Base-by-base conservation (phyloP, 257 asterid species). In the Solanum sejunctum region DNA sequence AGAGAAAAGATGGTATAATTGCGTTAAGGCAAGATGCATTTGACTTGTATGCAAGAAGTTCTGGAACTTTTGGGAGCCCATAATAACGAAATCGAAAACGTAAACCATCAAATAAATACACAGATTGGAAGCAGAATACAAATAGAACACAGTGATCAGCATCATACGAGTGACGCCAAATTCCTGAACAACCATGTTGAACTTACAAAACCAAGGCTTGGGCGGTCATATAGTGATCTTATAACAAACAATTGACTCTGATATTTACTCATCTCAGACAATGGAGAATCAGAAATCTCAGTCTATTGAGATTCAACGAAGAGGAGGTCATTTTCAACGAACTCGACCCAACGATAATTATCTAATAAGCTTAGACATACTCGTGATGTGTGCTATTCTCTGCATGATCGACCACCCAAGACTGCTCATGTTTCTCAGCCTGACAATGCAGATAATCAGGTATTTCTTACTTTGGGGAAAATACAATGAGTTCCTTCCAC, bases 311-410 rank as follows among this genome's bases (percentile, higher is more conserved):
- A 57, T 8, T 15, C 10, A 10, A 57, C 26, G 90, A 54, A 88
- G 92, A 20, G 12, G 64, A 57, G 26, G 26, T 57, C 10, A 91
- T 92, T 92, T 56, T 83, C 70, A 81, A 83, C 91, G 15, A 95
- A 95, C 45, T 88, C 92, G 0, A 84, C 88, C 84, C 88, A 90
- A 92, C 93, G 7, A 83, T 93, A 91, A 92, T 90, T 20, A 87
- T 13, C 90, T 87, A 63, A 83, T 82, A 39, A 87, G 92, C 5
- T 87, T 83, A 2, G 81, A 21, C 28, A 58, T 4, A 58, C 66
- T 20, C 6, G 15, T 9, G 28, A 58, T 10, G 26, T 20, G 4
- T n/a, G 28, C 8, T 58, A 58, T 21, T n/a, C 32, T 21, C 90
- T 0, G 93, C 94, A 10, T 9, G 32, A 6, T 23, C 8, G 67